Percentiles rank a stretch among this genome's conserved stretches.
Conservation (phyloP, 805 yeast genomes). For the Barnettozyma vustinii region DNA sequence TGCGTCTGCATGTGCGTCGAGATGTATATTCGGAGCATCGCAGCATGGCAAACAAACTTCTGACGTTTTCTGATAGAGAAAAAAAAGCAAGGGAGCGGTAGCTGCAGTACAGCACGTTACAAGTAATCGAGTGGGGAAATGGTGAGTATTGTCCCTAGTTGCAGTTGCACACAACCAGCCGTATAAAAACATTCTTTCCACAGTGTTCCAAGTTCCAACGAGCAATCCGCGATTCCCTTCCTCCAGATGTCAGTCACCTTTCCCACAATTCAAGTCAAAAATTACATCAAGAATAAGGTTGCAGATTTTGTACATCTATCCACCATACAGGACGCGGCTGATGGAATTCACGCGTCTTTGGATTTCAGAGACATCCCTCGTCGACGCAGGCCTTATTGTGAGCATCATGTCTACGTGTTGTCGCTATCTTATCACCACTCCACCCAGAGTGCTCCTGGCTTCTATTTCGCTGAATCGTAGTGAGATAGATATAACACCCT, state of each 20-base stretch:
- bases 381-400: no score
- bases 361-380: not conserved
- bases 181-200: not conserved
- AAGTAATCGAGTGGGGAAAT: not conserved
- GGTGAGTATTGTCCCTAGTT: no score
- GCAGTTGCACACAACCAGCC: no score
- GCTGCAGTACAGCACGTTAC: not conserved
- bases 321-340: not conserved
- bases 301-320: no score
- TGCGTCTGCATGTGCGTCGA: not conserved
- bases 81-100: not conserved
- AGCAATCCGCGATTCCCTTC: not conserved
- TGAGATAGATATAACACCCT: no score
- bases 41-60: not conserved
- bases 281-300: not conserved
- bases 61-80: not conserved
- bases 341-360: not conserved
- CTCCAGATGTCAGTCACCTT: not conserved
- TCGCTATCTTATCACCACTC: no score
- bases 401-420: no score
- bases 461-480: no score
- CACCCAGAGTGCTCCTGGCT: no score
- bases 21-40: not conserved
- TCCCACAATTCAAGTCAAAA: not conserved
- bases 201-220: not conserved